Conservation (phyloP, 2,329 filamentous ascomycete genomes). For the Calonectria pteridis region DNA sequence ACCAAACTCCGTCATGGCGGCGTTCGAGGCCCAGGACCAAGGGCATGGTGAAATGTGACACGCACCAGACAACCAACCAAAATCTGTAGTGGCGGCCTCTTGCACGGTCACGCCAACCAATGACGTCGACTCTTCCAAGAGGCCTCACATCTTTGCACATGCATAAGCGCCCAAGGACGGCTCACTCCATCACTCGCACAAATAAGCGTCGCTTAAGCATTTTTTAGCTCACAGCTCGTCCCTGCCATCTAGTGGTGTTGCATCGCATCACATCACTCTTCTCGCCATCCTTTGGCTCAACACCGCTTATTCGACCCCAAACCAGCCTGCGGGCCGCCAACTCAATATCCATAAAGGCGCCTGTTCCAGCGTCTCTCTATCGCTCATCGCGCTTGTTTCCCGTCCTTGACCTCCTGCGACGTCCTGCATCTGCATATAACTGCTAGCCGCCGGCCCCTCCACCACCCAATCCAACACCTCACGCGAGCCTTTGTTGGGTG, state of each 20-base stretch:
- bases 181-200: not conserved
- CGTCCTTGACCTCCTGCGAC: not conserved
- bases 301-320: slow-evolving; percentile 23
- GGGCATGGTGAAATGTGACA: not conserved
- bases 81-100: slow-evolving; percentile 17
- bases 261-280: slow-evolving; percentile 8
- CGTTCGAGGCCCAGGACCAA: not conserved
- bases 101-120: slow-evolving; percentile 14
- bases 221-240: slow-evolving; percentile 9
- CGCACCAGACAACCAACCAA: not conserved
- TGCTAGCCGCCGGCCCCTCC: slow-evolving; percentile 20
- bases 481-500: not conserved
- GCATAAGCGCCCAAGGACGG: slow-evolving; percentile 44
- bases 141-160: slow-evolving; percentile 41
- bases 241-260: not conserved
- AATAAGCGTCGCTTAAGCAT: slow-evolving; percentile 20
- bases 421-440: slow-evolving; percentile 22
- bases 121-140: slow-evolving; percentile 31
- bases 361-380: slow-evolving; percentile 19
- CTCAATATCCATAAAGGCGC: slow-evolving; percentile 6
- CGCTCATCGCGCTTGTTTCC: slow-evolving; percentile 41
- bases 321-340: slow-evolving; percentile 27
- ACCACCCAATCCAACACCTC: not conserved
- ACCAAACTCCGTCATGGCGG: slow-evolving; percentile 2
- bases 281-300: slow-evolving; percentile 6